Percentiles rank a stretch among this genome's conserved stretches.
Evolutionary conservation across 176 grass and related monocot species (phyloP).

Genomic region (Puccinellia tenuiflora): DNA sequence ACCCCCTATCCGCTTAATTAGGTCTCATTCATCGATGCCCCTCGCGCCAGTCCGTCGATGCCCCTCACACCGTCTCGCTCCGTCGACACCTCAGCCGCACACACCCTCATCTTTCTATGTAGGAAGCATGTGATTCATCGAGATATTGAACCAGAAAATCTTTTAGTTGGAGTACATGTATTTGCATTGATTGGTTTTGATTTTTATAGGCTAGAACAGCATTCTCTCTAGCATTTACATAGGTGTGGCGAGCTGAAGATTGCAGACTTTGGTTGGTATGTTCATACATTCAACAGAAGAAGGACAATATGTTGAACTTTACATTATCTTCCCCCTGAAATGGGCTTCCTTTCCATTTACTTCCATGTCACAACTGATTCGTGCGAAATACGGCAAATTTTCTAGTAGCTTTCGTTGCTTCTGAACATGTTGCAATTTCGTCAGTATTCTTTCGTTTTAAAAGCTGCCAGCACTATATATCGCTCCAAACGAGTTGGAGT

Average conservation of each 20-base stretch:
- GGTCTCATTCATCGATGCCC: too few species aligned
- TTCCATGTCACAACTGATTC: not conserved
- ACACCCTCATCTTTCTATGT: constrained; percentile 72
- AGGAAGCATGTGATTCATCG: constrained; percentile 89
- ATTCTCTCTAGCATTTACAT: not conserved
- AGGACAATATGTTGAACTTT: constrained; percentile 87
- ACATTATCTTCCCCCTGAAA: constrained; percentile 94
- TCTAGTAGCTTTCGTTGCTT: not conserved
- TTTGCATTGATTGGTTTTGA: not conserved
- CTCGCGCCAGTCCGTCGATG: too few species aligned
- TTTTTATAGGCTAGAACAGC: not conserved
- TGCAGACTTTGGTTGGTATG: constrained; percentile 98
- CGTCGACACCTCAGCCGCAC: too few species aligned
- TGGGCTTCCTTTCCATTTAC: constrained; percentile 45
- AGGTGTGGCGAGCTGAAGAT: constrained; percentile 72
- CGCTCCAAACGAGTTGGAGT: too few species aligned
- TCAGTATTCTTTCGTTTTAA: too few species aligned
- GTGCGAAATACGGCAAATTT: not conserved
- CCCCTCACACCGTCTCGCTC: too few species aligned
- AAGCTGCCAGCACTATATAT: too few species aligned
- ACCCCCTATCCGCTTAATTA: too few species aligned
- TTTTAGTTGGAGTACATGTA: constrained; percentile 75
- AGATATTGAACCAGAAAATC: constrained; percentile 98
- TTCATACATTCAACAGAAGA: constrained; percentile 82
- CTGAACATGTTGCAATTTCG: constrained; percentile 15